Evolutionary conservation across 2,329 filamentous ascomycete genomes (phyloP), one percentile per base, ranked within the genome.

Genomic region (Balansia obtecta): DNA sequence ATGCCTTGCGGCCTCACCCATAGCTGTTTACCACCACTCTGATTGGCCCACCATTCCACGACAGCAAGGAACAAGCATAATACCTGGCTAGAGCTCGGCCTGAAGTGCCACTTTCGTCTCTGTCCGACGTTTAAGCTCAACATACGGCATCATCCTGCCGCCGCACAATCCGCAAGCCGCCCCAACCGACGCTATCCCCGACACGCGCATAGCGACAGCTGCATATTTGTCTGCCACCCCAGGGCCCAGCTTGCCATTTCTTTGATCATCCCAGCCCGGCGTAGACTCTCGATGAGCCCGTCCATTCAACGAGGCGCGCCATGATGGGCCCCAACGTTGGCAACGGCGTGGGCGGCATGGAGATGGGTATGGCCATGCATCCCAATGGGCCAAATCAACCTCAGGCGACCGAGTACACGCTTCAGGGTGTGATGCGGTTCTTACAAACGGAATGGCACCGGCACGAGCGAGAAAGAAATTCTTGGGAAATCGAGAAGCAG

Each of bases 401-500:
- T 41, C 74, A 75, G 59, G 76, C 76, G 54, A 82, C 78, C 54
- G 78, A 81, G 58, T 82, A 82, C 58, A 82, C 78, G 7, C 66
- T 82, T 38, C 78, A 82, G 67, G 78, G 93, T 64, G 93, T 98
- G 38, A 98, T 98, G 93, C 90, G 93, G 68, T 98, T 98, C 67
- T 81, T 98, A 39, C 93, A 98, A 71, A 93, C 93, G 45, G 91
- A 98, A 79, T 98, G 93, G 93, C 93, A 98, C 70, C 85, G 88
- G 58, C 91, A 98, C 68, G 93, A 98, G 71, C 86, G 93, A 69
- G 93, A 96, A 65, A 83, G 93, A 61, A 98, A 98, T 70, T 85
- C 89, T 38, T 98, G 93, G 93, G 93, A 98, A 69, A 98, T 98
- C 65, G 93, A 98, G 70, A 85, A 89, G 64, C 93, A 95, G 61